Percentiles rank a stretch among this genome's conserved stretches.
phyloP scores from a whole-genome alignment of 345 rosid genomes.

The Aquilaria sinensis region DNA sequence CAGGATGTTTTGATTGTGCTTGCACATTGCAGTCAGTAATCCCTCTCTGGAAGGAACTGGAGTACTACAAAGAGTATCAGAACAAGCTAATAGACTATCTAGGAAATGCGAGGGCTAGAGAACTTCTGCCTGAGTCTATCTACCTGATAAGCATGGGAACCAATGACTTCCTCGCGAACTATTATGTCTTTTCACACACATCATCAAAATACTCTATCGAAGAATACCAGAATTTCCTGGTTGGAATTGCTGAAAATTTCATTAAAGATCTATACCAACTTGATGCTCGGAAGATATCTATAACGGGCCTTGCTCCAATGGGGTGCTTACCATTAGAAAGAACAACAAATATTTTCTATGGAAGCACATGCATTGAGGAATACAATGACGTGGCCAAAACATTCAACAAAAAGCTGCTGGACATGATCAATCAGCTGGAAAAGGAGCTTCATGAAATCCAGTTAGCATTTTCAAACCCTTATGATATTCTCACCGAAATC shows the following conservation, averaged over 20 bases:
- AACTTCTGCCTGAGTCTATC: conserved; percentile 44
- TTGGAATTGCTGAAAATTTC: conserved; percentile 47
- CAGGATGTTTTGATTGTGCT: neutral
- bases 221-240: conserved; percentile 52
- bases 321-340: conserved; percentile 87
- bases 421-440: conserved; percentile 28
- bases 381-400: conserved; percentile 57
- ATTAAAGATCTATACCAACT: conserved; percentile 44
- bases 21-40: conserved; percentile 56
- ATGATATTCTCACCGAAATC: conserved; percentile 38
- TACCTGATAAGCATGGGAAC: conserved; percentile 78
- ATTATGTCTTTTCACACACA: conserved; percentile 40
- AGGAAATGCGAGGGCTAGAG: conserved; percentile 46
- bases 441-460: conserved; percentile 40
- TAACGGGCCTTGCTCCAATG: conserved; percentile 67
- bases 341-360: conserved; percentile 41
- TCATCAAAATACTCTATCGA: conserved; percentile 30
- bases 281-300: conserved; percentile 61
- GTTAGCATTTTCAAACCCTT: conserved; percentile 37
- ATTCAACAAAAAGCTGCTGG: conserved; percentile 45
- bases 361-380: conserved; percentile 45
- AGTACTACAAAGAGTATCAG: conserved; percentile 70
- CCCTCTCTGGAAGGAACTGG: conserved; percentile 77
- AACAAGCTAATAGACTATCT: conserved; percentile 37
- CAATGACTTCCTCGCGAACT: conserved; percentile 80